Percentiles rank a stretch among this genome's conserved stretches.
These are phyloP conservation scores for Senna tora DNA, from an alignment of 306 rosid genomes.

Conservation along the genomic window DNA sequence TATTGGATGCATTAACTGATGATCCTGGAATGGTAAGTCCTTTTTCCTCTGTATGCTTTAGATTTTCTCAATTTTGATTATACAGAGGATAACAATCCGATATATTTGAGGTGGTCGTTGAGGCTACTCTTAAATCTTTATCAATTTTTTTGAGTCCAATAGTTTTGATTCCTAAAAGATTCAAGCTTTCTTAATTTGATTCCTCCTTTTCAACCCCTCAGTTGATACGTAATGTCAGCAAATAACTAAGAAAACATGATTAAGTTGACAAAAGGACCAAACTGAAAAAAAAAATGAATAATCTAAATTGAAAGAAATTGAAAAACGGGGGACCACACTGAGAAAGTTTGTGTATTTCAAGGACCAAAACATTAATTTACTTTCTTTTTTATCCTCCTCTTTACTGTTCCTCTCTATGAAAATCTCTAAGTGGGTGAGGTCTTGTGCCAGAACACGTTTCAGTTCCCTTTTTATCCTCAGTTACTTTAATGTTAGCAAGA, in stretches of 20 bases:
- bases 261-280: too few relatives aligned
- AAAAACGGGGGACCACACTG: not conserved
- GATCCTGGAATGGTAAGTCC: constrained; percentile 84
- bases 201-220: not conserved
- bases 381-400: not conserved
- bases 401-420: too few relatives aligned
- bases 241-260: not conserved
- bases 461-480: constrained; percentile 1
- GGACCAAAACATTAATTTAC: not conserved
- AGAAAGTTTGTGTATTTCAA: not conserved
- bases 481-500: not conserved
- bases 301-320: not conserved
- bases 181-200: not conserved
- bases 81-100: not conserved
- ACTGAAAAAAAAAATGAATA: too few relatives aligned
- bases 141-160: not conserved
- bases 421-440: not conserved
- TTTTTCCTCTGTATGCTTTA: constrained; percentile 20
- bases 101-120: not conserved
- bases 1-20: constrained; percentile 82
- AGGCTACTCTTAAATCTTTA: not conserved
- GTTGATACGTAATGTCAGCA: too few relatives aligned
- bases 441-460: constrained; percentile 1
- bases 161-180: not conserved
- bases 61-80: not conserved